Conservation (phyloP, 2,329 filamentous ascomycete genomes). For the Xylariomycetidae sp. region DNA sequence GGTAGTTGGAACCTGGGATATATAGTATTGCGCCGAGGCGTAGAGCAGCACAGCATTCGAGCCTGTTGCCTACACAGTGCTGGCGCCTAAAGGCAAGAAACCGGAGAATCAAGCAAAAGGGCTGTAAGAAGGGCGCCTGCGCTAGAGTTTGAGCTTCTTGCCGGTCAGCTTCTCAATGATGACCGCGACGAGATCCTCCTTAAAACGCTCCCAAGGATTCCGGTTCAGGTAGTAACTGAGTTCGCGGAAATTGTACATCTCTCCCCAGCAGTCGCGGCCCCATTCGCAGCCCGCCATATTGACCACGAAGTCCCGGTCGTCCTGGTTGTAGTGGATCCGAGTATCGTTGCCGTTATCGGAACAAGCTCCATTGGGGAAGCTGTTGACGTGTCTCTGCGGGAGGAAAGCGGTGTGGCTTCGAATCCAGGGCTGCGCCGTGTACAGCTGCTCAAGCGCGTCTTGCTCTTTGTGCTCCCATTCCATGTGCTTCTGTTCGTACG, state of each 20-base stretch:
- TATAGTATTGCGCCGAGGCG: too few species aligned
- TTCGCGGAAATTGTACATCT: constrained; percentile 94
- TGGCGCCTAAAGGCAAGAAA: too few species aligned
- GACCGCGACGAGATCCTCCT: constrained; percentile 57
- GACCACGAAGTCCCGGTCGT: constrained; percentile 85
- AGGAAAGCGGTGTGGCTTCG: constrained; percentile 84
- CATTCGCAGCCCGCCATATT: constrained; percentile 99
- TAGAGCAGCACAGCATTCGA: too few species aligned
- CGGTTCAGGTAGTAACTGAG: constrained; percentile 87
- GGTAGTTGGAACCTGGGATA: too few species aligned
- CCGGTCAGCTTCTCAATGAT: constrained; percentile 60
- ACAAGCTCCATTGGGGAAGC: constrained; percentile 87
- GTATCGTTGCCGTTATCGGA: constrained; percentile 69
- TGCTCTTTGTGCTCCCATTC: constrained; percentile 99
- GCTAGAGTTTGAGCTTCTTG: constrained; percentile 50
- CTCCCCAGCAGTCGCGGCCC: constrained; percentile 94
- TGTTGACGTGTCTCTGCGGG: constrained; percentile 87
- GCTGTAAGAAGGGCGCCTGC: too few species aligned
- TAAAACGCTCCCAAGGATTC: constrained; percentile 70
- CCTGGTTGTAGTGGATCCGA: constrained; percentile 77
- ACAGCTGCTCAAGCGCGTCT: constrained; percentile 88
- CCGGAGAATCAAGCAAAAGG: too few species aligned
- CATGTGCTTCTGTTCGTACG: constrained; percentile 98
- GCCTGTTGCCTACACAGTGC: too few species aligned
- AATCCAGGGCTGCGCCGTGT: constrained; percentile 87